These are phyloP conservation scores for Rhodotorula glutinis DNA, from an alignment of 1,284 basidiomycete species.

Conservation along the genomic window DNA sequence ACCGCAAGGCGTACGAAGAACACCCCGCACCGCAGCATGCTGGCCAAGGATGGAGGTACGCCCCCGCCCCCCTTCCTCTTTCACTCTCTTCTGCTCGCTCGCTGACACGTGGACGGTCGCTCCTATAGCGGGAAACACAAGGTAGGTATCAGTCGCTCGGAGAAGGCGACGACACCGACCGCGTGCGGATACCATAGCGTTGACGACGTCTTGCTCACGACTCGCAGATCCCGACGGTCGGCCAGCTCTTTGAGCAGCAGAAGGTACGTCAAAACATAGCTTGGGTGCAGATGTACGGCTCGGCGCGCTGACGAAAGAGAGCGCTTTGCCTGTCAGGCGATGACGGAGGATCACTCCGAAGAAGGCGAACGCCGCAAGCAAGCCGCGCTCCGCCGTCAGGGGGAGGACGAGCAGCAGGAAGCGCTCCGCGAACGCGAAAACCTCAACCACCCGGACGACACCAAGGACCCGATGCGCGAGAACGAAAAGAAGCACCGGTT, in stretches of 20 bases:
- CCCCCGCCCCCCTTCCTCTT: not conserved
- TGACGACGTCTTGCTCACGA: not conserved
- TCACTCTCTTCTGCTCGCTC: too few species aligned
- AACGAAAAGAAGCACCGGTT: constrained; percentile 3
- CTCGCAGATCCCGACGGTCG: constrained; percentile 50
- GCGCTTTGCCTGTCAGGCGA: not conserved
- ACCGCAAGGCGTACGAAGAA: constrained; percentile 5
- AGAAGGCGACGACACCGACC: too few species aligned
- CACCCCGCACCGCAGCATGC: not conserved
- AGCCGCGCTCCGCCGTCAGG: not conserved
- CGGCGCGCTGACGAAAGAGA: not conserved
- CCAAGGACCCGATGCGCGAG: not conserved
- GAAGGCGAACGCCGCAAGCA: constrained; percentile 18
- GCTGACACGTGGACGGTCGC: not conserved
- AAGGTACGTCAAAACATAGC: too few species aligned
- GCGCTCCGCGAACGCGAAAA: not conserved
- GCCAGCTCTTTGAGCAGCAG: constrained; percentile 45
- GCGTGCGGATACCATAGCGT: too few species aligned
- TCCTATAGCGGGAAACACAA: constrained; percentile 20
- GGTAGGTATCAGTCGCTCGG: too few species aligned
- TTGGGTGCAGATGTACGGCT: too few species aligned
- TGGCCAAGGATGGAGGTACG: constrained; percentile 23
- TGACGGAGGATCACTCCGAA: constrained; percentile 9
- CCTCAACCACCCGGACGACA: constrained; percentile 3
- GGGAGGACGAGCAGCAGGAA: not conserved